A percentile compares a stretch with the other conserved stretches of the same genome.
These are phyloP conservation scores for Paecilomyces sp. DNA, from an alignment of 2,329 filamentous ascomycete species.

Conservation along the genomic window DNA sequence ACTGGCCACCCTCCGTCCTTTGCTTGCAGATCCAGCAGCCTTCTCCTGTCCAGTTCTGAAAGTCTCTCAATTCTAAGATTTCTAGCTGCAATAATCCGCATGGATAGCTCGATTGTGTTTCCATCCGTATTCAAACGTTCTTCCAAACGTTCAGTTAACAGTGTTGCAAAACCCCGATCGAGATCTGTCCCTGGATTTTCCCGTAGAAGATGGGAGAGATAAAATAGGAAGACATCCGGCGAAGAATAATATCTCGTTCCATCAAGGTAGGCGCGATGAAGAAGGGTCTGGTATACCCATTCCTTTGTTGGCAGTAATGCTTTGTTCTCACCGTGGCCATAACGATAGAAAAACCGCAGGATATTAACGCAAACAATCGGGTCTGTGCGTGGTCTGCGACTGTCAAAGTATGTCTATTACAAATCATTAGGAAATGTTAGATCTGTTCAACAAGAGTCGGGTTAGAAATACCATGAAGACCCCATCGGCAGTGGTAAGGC, in stretches of 20 bases:
- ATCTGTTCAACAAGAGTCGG: background rate
- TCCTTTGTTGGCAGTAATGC: background rate
- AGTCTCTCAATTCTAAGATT: background rate
- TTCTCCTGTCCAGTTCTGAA: background rate
- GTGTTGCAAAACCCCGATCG: background rate
- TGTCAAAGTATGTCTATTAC: background rate
- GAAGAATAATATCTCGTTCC: background rate
- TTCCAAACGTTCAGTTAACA: background rate
- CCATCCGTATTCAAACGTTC: background rate
- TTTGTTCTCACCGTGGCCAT: background rate
- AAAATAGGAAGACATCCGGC: background rate
- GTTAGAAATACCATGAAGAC: background rate
- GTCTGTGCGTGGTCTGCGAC: background rate
- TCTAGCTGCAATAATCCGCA: background rate
- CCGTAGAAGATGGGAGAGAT: background rate
- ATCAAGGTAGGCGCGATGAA: background rate
- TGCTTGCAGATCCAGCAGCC: background rate
- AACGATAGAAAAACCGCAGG: background rate
- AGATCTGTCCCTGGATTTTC: background rate
- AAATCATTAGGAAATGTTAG: background rate
- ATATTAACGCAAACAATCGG: background rate
- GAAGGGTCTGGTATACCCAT: background rate
- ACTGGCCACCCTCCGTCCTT: background rate
- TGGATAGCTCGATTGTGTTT: background rate
- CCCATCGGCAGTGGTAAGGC: background rate